phyloP scores from a whole-genome alignment of 768 basidiomycete genomes.

The Naganishia randhawae region DNA sequence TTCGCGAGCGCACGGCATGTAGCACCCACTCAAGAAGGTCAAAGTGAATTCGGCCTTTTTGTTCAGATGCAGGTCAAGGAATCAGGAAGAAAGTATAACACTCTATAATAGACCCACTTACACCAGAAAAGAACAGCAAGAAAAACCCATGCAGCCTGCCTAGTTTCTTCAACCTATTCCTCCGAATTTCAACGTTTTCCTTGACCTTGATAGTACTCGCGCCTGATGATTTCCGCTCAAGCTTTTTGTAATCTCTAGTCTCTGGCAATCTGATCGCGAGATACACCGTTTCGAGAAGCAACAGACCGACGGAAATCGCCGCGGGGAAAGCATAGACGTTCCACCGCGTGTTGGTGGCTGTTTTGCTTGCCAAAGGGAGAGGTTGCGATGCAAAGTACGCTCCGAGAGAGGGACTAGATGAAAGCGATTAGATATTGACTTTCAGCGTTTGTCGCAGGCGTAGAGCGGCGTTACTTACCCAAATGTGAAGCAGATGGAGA shows the following conservation, averaged over 20 bases:
- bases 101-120: slow-evolving; percentile 35
- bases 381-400: slow-evolving; percentile 92
- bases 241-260: slow-evolving; percentile 61
- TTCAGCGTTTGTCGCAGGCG: not conserved
- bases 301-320: slow-evolving; percentile 69
- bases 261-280: slow-evolving; percentile 75
- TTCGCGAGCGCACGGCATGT: not conserved
- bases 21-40: slow-evolving; percentile 68
- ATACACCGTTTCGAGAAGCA: slow-evolving; percentile 75
- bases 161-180: slow-evolving; percentile 58
- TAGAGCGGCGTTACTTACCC: slow-evolving; percentile 36
- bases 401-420: slow-evolving; percentile 70
- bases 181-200: slow-evolving; percentile 28
- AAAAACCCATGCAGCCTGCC: slow-evolving; percentile 76
- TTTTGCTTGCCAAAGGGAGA: slow-evolving; percentile 57
- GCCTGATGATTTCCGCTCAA: slow-evolving; percentile 9
- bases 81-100: not conserved
- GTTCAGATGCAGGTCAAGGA: not conserved
- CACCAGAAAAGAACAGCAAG: slow-evolving; percentile 75
- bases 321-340: slow-evolving; percentile 94
- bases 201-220: slow-evolving; percentile 7
- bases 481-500: slow-evolving; percentile 78
- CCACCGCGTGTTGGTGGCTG: slow-evolving; percentile 41
- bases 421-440: slow-evolving; percentile 37
- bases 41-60: slow-evolving; percentile 87